phyloP scores from a whole-genome alignment of 345 rosid species.

The Eucalyptus polybractea region DNA sequence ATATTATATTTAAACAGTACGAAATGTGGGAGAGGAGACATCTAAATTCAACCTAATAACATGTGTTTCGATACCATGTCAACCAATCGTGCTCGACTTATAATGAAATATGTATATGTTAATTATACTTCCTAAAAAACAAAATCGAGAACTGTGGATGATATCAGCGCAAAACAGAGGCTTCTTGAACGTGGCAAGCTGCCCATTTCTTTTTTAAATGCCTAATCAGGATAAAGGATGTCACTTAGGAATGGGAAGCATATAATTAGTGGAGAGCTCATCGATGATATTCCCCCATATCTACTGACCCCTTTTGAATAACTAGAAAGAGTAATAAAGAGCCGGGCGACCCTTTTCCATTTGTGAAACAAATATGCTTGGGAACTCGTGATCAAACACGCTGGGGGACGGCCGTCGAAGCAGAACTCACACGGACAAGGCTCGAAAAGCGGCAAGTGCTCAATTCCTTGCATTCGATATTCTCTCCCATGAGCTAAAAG shows the following conservation, averaged over 20 bases:
- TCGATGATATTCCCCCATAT: not conserved
- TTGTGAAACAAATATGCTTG: not conserved
- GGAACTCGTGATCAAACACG: not conserved
- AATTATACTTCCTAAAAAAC: not conserved
- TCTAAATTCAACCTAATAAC: not conserved
- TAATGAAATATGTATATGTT: not conserved
- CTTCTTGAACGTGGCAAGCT: not conserved
- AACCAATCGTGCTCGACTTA: not conserved
- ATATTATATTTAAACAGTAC: not conserved
- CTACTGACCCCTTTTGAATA: not conserved
- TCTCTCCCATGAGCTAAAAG: not conserved
- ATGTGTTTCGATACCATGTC: not conserved
- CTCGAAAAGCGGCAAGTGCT: not conserved
- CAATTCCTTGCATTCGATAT: not conserved
- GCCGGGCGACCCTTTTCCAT: not conserved
- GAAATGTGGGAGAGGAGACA: not conserved
- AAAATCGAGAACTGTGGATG: not conserved
- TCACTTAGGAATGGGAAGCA: not conserved
- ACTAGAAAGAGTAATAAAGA: constrained; percentile 7
- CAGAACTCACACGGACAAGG: not conserved
- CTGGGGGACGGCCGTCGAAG: not conserved
- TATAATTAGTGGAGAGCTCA: not conserved
- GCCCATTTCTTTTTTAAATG: not conserved
- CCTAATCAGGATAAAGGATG: not conserved
- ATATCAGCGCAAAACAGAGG: not conserved